Base-by-base conservation (phyloP, 352 stramenopile species). In the Pythium insidiosum region DNA sequence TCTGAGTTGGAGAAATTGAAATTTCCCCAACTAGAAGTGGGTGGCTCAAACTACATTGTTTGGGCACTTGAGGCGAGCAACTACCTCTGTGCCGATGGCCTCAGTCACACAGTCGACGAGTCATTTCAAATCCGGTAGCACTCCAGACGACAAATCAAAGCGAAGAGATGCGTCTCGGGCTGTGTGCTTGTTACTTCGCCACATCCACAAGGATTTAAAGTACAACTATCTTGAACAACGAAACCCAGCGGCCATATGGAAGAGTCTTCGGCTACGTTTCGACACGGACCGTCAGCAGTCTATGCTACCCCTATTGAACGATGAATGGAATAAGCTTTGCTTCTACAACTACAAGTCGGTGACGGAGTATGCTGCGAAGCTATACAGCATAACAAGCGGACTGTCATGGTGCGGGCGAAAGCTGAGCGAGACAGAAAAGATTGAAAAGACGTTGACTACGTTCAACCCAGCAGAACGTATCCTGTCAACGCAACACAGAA, bases 261-360 rank as follows among this genome's bases (percentile, higher is more conserved):
- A 18, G 1, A 53, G 46, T 33, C 11, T 53, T 20, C 18, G 16
- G 3, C 37, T 46, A 6, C 46, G 36, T 1, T 53, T 53, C 29
- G 46, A 52, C 16, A 51, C 44, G 4, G 42, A 48, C 23, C 20
- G 42, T 6, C 39, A 48, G 31, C 42, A 48, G 22, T 29, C 42
- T 22, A 38, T 48, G 42, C 31, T 48, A 11, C 44, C 44, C 1
- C 35, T 51, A 7, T 24, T 51, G 6, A 43, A 43, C 16, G 35
- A 51, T 30, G 44, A 51, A 28, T 51, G 33, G 44, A 52, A 45
- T 25, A 54, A 54, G 31, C 30, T 47, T 2, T 47, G 38, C n/a
- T 47, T 47, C 37, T 54, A 54, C 38, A 54, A 54, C 47, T 54
- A 47, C 47, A 54, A 54, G 38, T 47, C 47, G n/a, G 37, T 54